phyloP scores from a whole-genome alignment of 1,139 yeast species.

The Insectozyma bohioensis region DNA sequence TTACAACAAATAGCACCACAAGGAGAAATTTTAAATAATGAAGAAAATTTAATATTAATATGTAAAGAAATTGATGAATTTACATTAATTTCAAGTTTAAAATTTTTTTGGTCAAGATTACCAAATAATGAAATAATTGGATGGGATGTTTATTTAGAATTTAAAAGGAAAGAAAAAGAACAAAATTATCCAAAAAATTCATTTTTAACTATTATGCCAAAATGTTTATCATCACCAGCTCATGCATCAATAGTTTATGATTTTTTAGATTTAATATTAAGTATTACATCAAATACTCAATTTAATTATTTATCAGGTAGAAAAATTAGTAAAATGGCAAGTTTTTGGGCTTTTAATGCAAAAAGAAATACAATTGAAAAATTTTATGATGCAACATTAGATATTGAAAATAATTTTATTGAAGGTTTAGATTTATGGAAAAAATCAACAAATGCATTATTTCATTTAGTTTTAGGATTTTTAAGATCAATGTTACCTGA shows the following conservation, averaged over 20 bases:
- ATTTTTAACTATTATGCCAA: slow-evolving; percentile 78
- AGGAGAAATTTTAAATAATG: slow-evolving; percentile 41
- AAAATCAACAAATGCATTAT: slow-evolving; percentile 81
- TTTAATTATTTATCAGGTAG: slow-evolving; percentile 78
- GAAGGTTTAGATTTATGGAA: slow-evolving; percentile 80
- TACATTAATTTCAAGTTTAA: slow-evolving; percentile 70
- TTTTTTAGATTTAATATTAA: slow-evolving; percentile 75
- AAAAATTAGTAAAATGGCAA: slow-evolving; percentile 78
- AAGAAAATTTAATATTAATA: slow-evolving; percentile 31
- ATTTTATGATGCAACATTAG: slow-evolving; percentile 43
- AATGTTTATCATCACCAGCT: slow-evolving; percentile 76
- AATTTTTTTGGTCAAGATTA: slow-evolving; percentile 83
- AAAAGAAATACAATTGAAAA: slow-evolving; percentile 26
- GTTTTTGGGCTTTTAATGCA: slow-evolving; percentile 80
- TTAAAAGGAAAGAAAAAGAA: slow-evolving; percentile 62
- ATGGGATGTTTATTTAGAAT: slow-evolving; percentile 79
- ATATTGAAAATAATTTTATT: slow-evolving; percentile 47
- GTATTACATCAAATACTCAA: slow-evolving; percentile 81
- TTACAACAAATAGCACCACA: slow-evolving; percentile 52
- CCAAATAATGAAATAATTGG: slow-evolving; percentile 82
- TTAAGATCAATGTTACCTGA: slow-evolving; percentile 78
- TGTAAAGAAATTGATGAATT: slow-evolving; percentile 56
- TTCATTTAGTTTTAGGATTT: slow-evolving; percentile 76
- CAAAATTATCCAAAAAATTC: slow-evolving; percentile 69
- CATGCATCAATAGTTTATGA: slow-evolving; percentile 90